Base-by-base conservation (phyloP, 2,329 filamentous ascomycete genomes). In the Cladosporium oxysporum region DNA sequence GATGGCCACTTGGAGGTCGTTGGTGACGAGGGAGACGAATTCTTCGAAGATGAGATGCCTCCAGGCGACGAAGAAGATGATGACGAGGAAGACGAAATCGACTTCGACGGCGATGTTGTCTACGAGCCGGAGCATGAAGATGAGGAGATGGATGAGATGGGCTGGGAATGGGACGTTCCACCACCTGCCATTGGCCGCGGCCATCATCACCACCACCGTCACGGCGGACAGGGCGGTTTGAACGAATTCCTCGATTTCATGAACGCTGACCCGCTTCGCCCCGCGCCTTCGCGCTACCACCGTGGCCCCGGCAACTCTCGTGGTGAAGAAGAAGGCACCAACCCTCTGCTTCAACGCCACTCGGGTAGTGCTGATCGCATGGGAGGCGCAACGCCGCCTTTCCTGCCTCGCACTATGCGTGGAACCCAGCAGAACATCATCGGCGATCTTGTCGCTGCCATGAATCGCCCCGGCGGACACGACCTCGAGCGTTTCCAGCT, bases 291-390 rank as follows among this genome's bases (percentile, higher is more conserved):
- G 23, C 62, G 62, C 55, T 58, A 59, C 41, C 55, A 60, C 62
- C 55, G 55, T 59, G 57, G 62, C 21, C 44, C 31, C 6, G 62
- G 53, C 2, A 33, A 28, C 41, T 29, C 26, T 50, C 83, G 85
- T 65, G 83, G 83, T 31, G 84, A 85, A 37, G 92, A 97, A 69
- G 93, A 97, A 75, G 93, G 92, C 3, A 84, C 88, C 26, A 97
- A 98, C 74, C 94, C 94, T 52, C 83, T 98, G 14, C 86, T 98
- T 63, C 90, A 93, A 61, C 73, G 76, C 41, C 70, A 69, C 58
- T 66, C 62, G 14, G 67, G 53, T 53, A 31, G 58, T 21, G 41
- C 57, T 29, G 61, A 63, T 26, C 61, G 50, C 37, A 47, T 33
- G 21, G 61, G 61, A 47, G 61, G 61, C 5, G 61, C 61, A 2